Evolutionary conservation across 2,329 filamentous ascomycete genomes (phyloP).

Genomic region (Cyphellophora europaea): DNA sequence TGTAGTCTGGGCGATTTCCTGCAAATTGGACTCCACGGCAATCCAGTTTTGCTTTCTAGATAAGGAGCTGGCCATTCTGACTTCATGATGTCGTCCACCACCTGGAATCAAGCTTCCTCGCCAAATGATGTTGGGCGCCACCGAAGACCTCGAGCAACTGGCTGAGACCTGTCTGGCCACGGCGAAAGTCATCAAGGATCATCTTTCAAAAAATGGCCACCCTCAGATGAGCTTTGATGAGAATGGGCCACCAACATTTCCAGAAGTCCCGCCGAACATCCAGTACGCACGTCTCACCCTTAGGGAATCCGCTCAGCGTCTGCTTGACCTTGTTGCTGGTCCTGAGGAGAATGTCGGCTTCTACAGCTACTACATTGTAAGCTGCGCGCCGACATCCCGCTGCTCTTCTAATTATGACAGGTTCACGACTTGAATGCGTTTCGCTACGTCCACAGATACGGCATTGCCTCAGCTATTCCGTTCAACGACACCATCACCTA

Average conservation of each 20-base stretch:
- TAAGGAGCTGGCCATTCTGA: no score
- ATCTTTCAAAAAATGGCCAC: slow-evolving; percentile 10
- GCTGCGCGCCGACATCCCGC: slow-evolving; percentile 1
- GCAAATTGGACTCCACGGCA: no score
- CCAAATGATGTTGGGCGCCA: not conserved
- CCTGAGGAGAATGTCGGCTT: slow-evolving; percentile 12
- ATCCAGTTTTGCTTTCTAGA: no score
- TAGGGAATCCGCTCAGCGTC: slow-evolving; percentile 15
- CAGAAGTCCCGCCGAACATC: slow-evolving; percentile 11
- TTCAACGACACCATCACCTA: slow-evolving; percentile 11
- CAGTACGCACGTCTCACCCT: slow-evolving; percentile 14
- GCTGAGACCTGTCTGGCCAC: slow-evolving; percentile 14
- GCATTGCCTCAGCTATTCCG: slow-evolving; percentile 9
- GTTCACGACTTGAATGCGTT: slow-evolving; percentile 14
- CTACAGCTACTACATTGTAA: slow-evolving; percentile 13
- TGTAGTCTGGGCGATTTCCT: no score
- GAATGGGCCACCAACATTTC: slow-evolving; percentile 11
- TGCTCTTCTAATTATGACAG: no score
- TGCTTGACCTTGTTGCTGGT: slow-evolving; percentile 19
- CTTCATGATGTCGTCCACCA: no score
- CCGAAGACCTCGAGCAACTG: slow-evolving; percentile 12
- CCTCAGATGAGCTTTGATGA: slow-evolving; percentile 11
- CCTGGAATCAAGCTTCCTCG: no score
- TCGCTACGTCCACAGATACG: slow-evolving; percentile 11
- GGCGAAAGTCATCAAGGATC: slow-evolving; percentile 12